These are phyloP conservation scores for Bothriochloa decipiens DNA, from an alignment of 176 grass and related monocot species.

Conservation along the genomic window DNA sequence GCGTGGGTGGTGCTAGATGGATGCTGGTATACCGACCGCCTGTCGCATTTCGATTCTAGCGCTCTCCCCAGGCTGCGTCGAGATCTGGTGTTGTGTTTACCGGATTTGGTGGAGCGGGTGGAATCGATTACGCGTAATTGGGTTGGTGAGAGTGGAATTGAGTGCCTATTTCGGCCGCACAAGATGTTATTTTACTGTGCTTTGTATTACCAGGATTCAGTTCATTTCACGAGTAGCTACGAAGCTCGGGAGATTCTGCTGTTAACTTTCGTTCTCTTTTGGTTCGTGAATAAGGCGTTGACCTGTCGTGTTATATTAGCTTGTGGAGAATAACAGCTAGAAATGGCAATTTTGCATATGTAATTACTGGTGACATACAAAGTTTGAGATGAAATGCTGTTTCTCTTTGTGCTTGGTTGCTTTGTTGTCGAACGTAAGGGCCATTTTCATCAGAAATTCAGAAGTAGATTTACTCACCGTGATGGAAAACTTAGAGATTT, in stretches of 20 bases:
- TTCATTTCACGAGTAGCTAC: neutral
- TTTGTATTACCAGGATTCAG: neutral
- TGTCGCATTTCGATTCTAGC: slow-evolving; percentile 6
- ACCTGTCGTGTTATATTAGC: neutral
- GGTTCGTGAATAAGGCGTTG: neutral
- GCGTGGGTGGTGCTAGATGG: slow-evolving; percentile 2
- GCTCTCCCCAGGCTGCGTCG: neutral
- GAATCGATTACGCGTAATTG: neutral
- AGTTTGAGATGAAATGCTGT: neutral
- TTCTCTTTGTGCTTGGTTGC: neutral
- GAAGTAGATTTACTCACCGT: neutral
- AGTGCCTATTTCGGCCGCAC: neutral
- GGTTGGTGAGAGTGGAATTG: slow-evolving; percentile 17
- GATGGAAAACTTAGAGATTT: neutral
- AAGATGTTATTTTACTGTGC: neutral
- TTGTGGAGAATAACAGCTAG: neutral
- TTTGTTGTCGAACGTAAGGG: neutral
- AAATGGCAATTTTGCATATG: neutral
- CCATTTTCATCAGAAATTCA: neutral
- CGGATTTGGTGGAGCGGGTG: neutral
- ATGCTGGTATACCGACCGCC: neutral
- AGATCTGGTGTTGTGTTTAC: slow-evolving; percentile 22
- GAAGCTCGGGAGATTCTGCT: neutral
- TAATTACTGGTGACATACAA: neutral
- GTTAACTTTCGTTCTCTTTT: neutral